phyloP scores from a whole-genome alignment of 2,329 filamentous ascomycete genomes.

The Penicillium glabrum region DNA sequence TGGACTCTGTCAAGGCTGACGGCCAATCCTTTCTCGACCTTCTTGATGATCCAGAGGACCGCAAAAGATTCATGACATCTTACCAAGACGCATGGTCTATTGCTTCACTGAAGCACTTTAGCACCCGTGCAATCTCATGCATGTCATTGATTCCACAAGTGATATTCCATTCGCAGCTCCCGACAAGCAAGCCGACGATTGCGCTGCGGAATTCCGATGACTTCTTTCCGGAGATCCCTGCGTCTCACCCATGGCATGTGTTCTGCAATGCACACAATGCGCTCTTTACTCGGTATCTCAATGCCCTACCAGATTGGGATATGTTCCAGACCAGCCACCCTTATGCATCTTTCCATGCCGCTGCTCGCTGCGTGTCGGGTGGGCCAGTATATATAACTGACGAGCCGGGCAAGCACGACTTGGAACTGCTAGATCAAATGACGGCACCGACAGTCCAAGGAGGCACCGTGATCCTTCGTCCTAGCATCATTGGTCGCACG shows the following conservation, averaged over 20 bases:
- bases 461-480: slow-evolving; percentile 77
- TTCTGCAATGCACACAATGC: slow-evolving; percentile 92
- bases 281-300: slow-evolving; percentile 78
- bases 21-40: slow-evolving; percentile 87
- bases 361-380: slow-evolving; percentile 83
- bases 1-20: slow-evolving; percentile 91
- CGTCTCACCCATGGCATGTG: slow-evolving; percentile 89
- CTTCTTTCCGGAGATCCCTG: slow-evolving; percentile 81
- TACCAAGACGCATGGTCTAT: slow-evolving; percentile 89
- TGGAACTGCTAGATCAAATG: slow-evolving; percentile 75
- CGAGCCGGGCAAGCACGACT: slow-evolving; percentile 75
- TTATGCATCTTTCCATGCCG: slow-evolving; percentile 83
- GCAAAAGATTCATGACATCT: slow-evolving; percentile 68
- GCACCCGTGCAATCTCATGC: slow-evolving; percentile 78
- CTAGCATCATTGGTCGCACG: slow-evolving; percentile 70
- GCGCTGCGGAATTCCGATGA: slow-evolving; percentile 82
- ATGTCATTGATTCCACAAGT: slow-evolving; percentile 90
- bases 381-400: slow-evolving; percentile 96
- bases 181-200: slow-evolving; percentile 70
- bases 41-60: slow-evolving; percentile 65
- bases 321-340: slow-evolving; percentile 69
- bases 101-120: slow-evolving; percentile 74
- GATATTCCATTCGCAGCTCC: slow-evolving; percentile 80
- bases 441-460: slow-evolving; percentile 70
- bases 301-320: slow-evolving; percentile 81